Conservation (phyloP, 2,329 filamentous ascomycete genomes). For the Nothophoma quercina region DNA sequence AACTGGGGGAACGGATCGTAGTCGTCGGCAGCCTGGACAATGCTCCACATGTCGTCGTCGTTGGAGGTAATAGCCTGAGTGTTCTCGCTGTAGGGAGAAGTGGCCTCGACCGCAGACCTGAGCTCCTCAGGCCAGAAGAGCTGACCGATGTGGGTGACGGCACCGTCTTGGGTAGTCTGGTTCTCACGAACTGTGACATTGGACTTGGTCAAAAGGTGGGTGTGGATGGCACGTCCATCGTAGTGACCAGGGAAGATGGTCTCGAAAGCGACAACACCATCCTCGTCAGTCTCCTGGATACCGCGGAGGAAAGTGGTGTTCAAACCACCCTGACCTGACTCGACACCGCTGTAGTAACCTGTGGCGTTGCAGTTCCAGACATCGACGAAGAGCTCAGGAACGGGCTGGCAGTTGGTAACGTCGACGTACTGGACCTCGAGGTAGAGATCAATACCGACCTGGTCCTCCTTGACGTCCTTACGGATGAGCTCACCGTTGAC, state of each 20-base stretch:
- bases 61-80: constrained; percentile 26
- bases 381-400: constrained; percentile 57
- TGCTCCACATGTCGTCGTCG: constrained; percentile 38
- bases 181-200: constrained; percentile 47
- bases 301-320: constrained; percentile 55
- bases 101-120: constrained; percentile 48
- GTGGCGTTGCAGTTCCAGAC: constrained; percentile 56
- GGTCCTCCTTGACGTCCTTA: constrained; percentile 55
- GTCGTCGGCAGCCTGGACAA: constrained; percentile 30
- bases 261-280: constrained; percentile 59
- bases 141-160: constrained; percentile 54
- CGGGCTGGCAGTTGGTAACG: constrained; percentile 59
- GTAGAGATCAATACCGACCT: constrained; percentile 57
- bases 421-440: constrained; percentile 63
- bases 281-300: constrained; percentile 55
- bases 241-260: constrained; percentile 58
- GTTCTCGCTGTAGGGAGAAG: constrained; percentile 51
- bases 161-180: constrained; percentile 51
- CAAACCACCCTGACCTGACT: constrained; percentile 50
- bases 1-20: constrained; percentile 37
- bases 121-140: constrained; percentile 54
- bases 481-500: constrained; percentile 60
- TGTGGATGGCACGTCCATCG: constrained; percentile 35
- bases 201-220: constrained; percentile 48
- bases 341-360: constrained; percentile 52